Base-by-base conservation (phyloP, 768 basidiomycete genomes). In the Xanthoconium stramineum region DNA sequence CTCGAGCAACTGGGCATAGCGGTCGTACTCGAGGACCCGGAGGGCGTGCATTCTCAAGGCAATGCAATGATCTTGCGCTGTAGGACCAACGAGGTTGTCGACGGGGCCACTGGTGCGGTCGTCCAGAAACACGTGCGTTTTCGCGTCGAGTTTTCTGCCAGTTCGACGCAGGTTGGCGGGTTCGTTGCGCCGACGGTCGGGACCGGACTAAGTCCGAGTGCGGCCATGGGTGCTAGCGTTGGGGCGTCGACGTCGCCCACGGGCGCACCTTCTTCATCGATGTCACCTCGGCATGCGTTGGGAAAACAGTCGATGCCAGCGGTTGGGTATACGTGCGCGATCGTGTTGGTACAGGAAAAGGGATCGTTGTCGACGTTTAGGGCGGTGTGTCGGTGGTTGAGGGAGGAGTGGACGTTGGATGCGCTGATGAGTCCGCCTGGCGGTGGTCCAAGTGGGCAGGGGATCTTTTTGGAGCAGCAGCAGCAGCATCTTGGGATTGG, bases 331-430 rank as follows among this genome's bases (percentile, higher is more conserved):
- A 69, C 76, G 53, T 89, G 88, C 42, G 84, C 83, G 42, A 81
- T 95, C 58, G 84, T 85, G 52, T 74, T 98, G 62, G 80, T 90
- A 24, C 86, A 91, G 60, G 94, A 97, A 77, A 97, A 94, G 72
- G 95, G 95, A 28, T 91, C 93, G 7, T 80, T 89, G 66, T 88
- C 91, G 52, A 86, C 89, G 45, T 96, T 97, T 76, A 87, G 85
- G 70, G 75, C 79, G 6, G 77, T 94, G 12, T 91, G 88, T 77
- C 82, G 82, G 65, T 80, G 82, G 60, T 69, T 95, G 61, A 82
- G 85, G 65, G 83, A 85, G 39, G 80, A 83, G 59, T 94, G 91
- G 83, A 75, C 73, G 36, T 62, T 80, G 58, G 79, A 78, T 28
- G 61, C 62, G 64, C 69, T 68, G 1, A 32, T 69, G 55, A 55